Evolutionary conservation across 805 yeast species (phyloP), one percentile per base, ranked within the genome.

Genomic region (Starmerella geochares): DNA sequence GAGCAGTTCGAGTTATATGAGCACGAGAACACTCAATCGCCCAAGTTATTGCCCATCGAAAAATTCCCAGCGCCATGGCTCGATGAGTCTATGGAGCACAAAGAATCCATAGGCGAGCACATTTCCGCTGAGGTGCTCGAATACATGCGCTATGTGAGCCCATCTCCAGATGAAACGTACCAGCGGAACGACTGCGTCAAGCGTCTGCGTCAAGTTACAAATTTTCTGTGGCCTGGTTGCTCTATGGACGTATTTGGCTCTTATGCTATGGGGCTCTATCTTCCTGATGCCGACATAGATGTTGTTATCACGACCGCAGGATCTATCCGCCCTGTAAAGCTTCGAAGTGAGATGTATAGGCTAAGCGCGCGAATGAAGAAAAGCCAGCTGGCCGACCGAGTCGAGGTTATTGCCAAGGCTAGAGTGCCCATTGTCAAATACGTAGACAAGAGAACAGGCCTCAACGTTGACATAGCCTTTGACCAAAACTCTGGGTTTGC

Each of bases 251-350:
- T 88, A 7, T 90, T 92, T 70, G 98, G 98, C 0, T 88, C 96
- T 0, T 84, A 78, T 64, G 95, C 97, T 0, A 88, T 96, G 0
- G 96, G 88, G 62, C 69, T 90, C 53, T 90, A 87, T 62, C 71
- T 90, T 16, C 97, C 97, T 0, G 95, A 95, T 1, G 86, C 96
- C 0, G 98, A 90, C 71, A 86, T 90, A 28, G 98, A 90, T 65
- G 81, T 92, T 80, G 96, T 88, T 40, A 76, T 90, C 21, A 71
- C 81, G 3, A 33, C 48, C 13, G 39, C 47, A 20, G 46, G 31
- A 16, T 17, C 46, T 36, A 19, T 37, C 4, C 31, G 32, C 7
- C 82, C 94, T 20, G 66, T 72, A 16, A 66, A 69, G 13, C 79
- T 81, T 2, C 76, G 85, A 61, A 72, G 78, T n/a, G 69, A 77